Percentiles rank a stretch among this genome's conserved stretches.
Conservation (phyloP, 768 basidiomycete genomes). For the Postia placenta region DNA sequence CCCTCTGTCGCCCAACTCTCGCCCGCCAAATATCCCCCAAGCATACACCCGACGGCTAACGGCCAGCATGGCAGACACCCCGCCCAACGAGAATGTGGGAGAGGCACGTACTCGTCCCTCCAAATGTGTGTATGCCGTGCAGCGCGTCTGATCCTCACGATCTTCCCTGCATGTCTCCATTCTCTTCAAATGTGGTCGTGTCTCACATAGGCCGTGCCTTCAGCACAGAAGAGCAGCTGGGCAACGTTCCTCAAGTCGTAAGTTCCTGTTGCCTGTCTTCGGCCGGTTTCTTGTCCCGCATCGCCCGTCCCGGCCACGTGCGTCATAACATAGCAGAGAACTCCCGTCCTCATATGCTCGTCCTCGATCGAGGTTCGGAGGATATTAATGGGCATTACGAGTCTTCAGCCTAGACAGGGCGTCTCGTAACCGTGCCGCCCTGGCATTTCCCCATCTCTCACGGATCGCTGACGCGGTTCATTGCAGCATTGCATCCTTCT, state of each 20-base stretch:
- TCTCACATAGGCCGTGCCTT: slow-evolving; percentile 60
- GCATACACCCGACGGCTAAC: neutral
- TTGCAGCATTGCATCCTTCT: slow-evolving; percentile 72
- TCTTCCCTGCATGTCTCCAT: neutral
- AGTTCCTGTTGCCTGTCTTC: slow-evolving; percentile 23
- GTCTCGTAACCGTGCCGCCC: too few species aligned
- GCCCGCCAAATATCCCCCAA: neutral
- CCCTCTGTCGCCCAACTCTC: neutral
- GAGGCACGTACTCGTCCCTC: slow-evolving; percentile 7
- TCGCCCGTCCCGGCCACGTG: too few species aligned
- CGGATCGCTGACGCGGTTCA: too few species aligned
- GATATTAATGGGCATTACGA: too few species aligned
- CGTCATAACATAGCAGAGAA: too few species aligned
- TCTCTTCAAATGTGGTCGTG: neutral
- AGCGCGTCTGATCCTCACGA: neutral
- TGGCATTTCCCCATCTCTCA: too few species aligned
- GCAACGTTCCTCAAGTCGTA: slow-evolving; percentile 87
- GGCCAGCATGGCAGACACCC: slow-evolving; percentile 4
- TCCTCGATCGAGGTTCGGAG: too few species aligned
- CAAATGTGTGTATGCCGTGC: slow-evolving; percentile 1
- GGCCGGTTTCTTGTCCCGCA: too few species aligned
- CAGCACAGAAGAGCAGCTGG: slow-evolving; percentile 83
- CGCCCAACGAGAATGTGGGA: slow-evolving; percentile 5
- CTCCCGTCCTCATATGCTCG: too few species aligned
- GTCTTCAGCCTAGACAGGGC: too few species aligned